phyloP scores from a whole-genome alignment of 2,329 filamentous ascomycete species.

The Verticillium longisporum region DNA sequence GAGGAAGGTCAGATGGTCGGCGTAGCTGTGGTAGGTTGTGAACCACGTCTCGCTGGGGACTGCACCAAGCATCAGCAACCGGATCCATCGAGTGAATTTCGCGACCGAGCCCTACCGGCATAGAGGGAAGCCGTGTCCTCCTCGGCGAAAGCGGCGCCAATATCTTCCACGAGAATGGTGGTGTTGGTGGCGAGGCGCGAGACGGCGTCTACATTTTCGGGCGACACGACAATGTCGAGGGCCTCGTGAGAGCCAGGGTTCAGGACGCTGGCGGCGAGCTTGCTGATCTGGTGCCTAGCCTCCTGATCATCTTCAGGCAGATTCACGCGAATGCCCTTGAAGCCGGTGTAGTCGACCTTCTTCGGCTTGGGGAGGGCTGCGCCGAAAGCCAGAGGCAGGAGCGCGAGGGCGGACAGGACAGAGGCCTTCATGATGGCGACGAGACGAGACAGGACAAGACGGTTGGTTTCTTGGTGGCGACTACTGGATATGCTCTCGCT shows the following conservation, averaged over 20 bases:
- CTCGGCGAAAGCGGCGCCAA: conserved; percentile 19
- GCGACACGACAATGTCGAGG: conserved; percentile 18
- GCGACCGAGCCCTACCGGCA: conserved; percentile 8
- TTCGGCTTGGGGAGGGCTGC: conserved; percentile 1
- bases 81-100: conserved; percentile 9
- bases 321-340: conserved; percentile 8
- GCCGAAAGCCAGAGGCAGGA: neutral
- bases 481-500: neutral
- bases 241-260: conserved; percentile 16
- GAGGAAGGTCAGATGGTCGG: conserved; percentile 41
- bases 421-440: conserved; percentile 4
- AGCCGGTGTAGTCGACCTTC: conserved; percentile 9
- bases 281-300: conserved; percentile 4
- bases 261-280: conserved; percentile 7
- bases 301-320: conserved; percentile 3
- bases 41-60: conserved; percentile 36
- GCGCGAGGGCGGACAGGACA: neutral
- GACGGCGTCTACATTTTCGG: conserved; percentile 14
- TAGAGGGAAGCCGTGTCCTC: conserved; percentile 15
- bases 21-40: conserved; percentile 41
- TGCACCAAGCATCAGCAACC: neutral
- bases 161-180: conserved; percentile 14
- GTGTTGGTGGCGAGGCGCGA: conserved; percentile 15
- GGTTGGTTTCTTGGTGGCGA: conserved; percentile 2
- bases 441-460: neutral